Base-by-base conservation (phyloP, 441 rosid species). In the Lepidium campestre region DNA sequence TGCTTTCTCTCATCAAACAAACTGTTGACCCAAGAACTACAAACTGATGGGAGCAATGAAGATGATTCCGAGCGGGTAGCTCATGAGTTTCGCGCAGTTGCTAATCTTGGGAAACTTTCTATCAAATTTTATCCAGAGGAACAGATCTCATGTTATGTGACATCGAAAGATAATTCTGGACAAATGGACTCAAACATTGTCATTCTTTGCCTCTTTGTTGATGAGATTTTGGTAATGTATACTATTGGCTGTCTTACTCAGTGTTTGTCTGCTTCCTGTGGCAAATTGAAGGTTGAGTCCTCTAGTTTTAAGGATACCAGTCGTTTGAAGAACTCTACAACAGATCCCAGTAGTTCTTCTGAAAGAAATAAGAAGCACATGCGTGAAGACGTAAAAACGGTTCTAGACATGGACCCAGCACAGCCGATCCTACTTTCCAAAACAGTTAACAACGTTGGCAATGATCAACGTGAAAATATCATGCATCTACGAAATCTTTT, bases 361-460 rank as follows among this genome's bases (percentile, higher is more conserved):
- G 70, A 67, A 62, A 73, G 76, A 67, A 78, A 70, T 75, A 66
- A 29, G 66, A 76, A 68, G 70, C 84, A 74, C 54, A 72, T 67
- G 62, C 46, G 36, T 41, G 81, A 67, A 68, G 67, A 79, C 65
- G 47, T 64, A 54, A 73, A 70, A 76, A 80, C 73, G 65, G 70
- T 90, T 70, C 66, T 93, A 48, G 80, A 79, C 79, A 53, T 76
- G 75, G 86, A 86, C 78, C 93, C 97, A 27, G 86, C 83, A 65
- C 78, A 79, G 67, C 58, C 70, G 68, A 59, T 75, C 75, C 47
- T 58, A 13, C 72, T 79, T 74, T 64, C 82, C 42, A 77, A 75
- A 71, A 61, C 70, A 63, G 65, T 66, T 61, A 73, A 70, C 70
- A 57, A 61, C 49, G 55, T 53, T 69, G 57, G 66, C 22, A 35